Conservation (phyloP, 2,329 filamentous ascomycete species). For the Hirsutella rhossiliensis region DNA sequence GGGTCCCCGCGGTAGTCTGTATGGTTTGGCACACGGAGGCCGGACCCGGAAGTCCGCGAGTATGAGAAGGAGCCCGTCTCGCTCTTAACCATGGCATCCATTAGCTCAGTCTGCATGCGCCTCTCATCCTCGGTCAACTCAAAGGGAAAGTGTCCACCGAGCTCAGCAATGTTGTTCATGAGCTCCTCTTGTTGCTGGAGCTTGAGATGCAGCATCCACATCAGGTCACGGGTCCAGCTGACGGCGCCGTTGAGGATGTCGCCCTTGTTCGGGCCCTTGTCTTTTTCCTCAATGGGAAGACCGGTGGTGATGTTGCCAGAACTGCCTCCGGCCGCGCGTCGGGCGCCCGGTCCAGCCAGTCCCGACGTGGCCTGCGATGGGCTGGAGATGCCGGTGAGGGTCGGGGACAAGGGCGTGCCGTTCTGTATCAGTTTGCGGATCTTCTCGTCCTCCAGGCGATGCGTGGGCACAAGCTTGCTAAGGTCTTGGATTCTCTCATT, state of each 20-base stretch:
- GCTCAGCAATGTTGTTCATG: conserved; percentile 57
- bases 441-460: conserved; percentile 93
- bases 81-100: conserved; percentile 77
- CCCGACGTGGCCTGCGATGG: conserved; percentile 76
- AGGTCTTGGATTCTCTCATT: conserved; percentile 97
- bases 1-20: conserved; percentile 84
- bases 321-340: conserved; percentile 59
- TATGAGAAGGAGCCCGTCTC: conserved; percentile 68
- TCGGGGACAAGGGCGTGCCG: conserved; percentile 79
- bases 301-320: conserved; percentile 83
- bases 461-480: conserved; percentile 81
- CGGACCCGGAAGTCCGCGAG: conserved; percentile 69
- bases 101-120: conserved; percentile 87
- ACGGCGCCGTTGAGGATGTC: conserved; percentile 96
- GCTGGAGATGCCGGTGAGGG: conserved; percentile 55
- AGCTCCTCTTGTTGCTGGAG: conserved; percentile 84
- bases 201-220: conserved; percentile 92
- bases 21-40: conserved; percentile 82
- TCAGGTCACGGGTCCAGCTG: conserved; percentile 92
- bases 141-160: conserved; percentile 68
- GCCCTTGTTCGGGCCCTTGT: conserved; percentile 97
- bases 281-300: conserved; percentile 88
- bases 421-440: conserved; percentile 90
- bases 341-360: conserved; percentile 71
- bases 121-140: conserved; percentile 83